Base-by-base conservation (phyloP, 495 filamentous ascomycete species). In the Barbatosphaeria neglecta region DNA sequence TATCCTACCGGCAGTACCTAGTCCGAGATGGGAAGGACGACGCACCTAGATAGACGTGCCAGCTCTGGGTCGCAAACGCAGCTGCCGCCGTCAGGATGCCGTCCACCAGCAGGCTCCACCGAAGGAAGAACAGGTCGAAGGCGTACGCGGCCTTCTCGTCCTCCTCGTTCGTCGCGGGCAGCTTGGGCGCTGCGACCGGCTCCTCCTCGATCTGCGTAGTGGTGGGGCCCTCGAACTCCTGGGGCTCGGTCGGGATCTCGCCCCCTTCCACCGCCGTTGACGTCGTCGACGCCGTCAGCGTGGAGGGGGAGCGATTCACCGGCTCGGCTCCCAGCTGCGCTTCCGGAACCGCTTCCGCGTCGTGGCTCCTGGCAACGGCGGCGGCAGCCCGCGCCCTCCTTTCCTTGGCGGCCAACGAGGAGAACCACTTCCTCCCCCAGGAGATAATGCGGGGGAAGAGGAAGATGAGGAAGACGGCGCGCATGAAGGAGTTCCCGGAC, bases 81-180 rank as follows among this genome's bases (percentile, higher is more conserved):
- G 73, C 67, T 23, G 66, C 58, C 43, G 66, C 65, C 0, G 76
- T 80, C 42, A 80, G 53, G 6, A 68, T 17, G 5, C 74, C 73
- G 48, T 80, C 76, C 6, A 66, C 50, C 6, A 77, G 54, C 10
- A 80, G 53, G 51, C 70, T 76, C 58, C 64, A 71, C 19, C 68
- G 62, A 3, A 76, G 63, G 50, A 76, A 80, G 44, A 74, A 59
- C 4, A 80, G 57, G 42, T 80, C 76, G 47, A 80, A 80, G 1
- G 50, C 63, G 20, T 63, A 67, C 11, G 61, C 66, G 17, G 69
- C 66, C 18, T 64, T 48, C 7, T 64, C 62, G 11, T 57, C 66
- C 16, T 63, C 45, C 9, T 64, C 62, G 11, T 58, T 51, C 2
- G n/a, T n/a, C n/a, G n/a, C n/a, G n/a, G n/a, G n/a, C n/a, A n/a